These are phyloP conservation scores for Phyllosticta ampelicida DNA, from an alignment of 2,329 filamentous ascomycete species.

Conservation along the genomic window DNA sequence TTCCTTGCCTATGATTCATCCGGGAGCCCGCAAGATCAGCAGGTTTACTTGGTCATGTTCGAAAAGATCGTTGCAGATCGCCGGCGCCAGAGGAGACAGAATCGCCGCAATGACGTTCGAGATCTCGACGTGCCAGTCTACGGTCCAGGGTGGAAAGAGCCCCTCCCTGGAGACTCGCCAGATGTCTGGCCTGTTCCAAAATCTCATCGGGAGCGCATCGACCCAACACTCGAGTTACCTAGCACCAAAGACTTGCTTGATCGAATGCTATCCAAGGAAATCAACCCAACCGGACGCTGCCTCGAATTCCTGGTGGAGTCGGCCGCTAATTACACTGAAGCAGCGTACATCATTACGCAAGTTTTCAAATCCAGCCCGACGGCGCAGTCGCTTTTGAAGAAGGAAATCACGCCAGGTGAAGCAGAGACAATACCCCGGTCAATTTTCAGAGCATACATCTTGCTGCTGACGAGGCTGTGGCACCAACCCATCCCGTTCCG, in stretches of 20 bases:
- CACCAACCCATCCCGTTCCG: slow-evolving; percentile 21
- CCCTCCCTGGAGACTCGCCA: slow-evolving; percentile 49
- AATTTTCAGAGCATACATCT: slow-evolving; percentile 43
- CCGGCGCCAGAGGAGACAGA: neutral
- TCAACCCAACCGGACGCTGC: slow-evolving; percentile 40
- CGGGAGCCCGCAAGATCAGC: slow-evolving; percentile 23
- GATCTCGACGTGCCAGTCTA: neutral
- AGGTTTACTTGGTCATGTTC: slow-evolving; percentile 47
- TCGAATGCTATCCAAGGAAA: slow-evolving; percentile 42
- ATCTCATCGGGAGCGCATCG: slow-evolving; percentile 54
- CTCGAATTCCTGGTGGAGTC: slow-evolving; percentile 46
- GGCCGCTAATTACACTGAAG: slow-evolving; percentile 1
- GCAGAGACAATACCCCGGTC: slow-evolving; percentile 23
- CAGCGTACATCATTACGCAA: neutral
- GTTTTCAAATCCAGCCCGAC: neutral
- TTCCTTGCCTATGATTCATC: slow-evolving; percentile 46
- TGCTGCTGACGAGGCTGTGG: slow-evolving; percentile 38
- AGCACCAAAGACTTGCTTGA: slow-evolving; percentile 47
- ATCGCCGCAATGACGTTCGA: neutral
- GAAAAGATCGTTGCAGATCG: slow-evolving; percentile 34
- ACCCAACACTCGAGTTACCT: slow-evolving; percentile 51
- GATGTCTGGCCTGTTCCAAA: slow-evolving; percentile 46
- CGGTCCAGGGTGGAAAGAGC: neutral
- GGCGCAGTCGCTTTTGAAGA: slow-evolving; percentile 1
- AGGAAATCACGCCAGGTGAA: slow-evolving; percentile 10